phyloP scores from a whole-genome alignment of 2,329 filamentous ascomycete genomes.

The Exophiala sp. region DNA sequence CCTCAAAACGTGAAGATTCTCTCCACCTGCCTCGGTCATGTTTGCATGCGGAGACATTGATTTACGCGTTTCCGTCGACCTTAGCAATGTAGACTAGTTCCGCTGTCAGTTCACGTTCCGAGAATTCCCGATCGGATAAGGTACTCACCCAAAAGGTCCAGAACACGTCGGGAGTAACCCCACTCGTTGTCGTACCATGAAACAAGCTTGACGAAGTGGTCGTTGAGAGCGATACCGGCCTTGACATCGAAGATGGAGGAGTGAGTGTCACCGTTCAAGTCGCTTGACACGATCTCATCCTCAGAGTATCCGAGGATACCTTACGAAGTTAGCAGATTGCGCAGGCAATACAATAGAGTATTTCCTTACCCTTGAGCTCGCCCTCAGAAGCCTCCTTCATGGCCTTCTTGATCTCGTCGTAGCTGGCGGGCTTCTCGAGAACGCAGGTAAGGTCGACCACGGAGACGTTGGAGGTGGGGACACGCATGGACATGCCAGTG shows the following conservation, averaged over 20 bases:
- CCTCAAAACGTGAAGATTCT: background rate
- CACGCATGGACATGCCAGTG: conserved; percentile 99
- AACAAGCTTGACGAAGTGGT: conserved; percentile 98
- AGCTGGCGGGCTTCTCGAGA: conserved; percentile 74
- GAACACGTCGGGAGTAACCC: conserved; percentile 96
- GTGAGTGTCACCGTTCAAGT: conserved; percentile 86
- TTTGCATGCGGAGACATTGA: background rate
- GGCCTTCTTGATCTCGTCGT: conserved; percentile 84
- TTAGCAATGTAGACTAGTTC: conserved; percentile 68
- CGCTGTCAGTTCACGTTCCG: conserved; percentile 29
- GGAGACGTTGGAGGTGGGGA: conserved; percentile 97
- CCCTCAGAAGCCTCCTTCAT: conserved; percentile 85
- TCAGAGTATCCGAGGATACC: conserved; percentile 92
- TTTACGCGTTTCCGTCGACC: conserved; percentile 54
- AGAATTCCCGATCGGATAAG: conserved; percentile 11
- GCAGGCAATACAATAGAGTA: background rate
- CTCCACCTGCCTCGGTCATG: background rate
- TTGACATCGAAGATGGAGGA: conserved; percentile 99
- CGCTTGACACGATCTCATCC: conserved; percentile 91
- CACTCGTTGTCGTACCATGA: conserved; percentile 99
- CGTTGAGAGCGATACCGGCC: conserved; percentile 97
- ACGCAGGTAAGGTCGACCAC: conserved; percentile 96
- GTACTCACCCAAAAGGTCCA: conserved; percentile 62
- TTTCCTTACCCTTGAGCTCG: conserved; percentile 72
- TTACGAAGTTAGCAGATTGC: conserved; percentile 37